A percentile compares a stretch with the other conserved stretches of the same genome.
Evolutionary conservation across 768 basidiomycete species (phyloP).

Genomic region (button mushroom (Agaricus bisporus)): DNA sequence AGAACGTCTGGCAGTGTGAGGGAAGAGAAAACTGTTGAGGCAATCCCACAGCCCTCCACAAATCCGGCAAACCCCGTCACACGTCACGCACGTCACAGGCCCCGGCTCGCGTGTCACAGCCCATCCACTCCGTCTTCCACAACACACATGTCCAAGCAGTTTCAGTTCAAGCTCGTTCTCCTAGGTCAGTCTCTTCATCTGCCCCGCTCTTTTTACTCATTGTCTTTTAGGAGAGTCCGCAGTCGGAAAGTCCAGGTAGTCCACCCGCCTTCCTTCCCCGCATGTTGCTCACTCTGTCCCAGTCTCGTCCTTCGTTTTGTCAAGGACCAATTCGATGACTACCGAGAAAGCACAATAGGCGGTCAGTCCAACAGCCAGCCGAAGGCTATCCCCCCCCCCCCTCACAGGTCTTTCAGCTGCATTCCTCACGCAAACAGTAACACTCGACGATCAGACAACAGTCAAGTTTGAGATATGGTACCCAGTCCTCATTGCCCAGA

Average conservation of each 20-base stretch:
- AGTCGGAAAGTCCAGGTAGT: slow-evolving; percentile 91
- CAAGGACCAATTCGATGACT: slow-evolving; percentile 94
- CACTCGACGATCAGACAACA: slow-evolving; percentile 78
- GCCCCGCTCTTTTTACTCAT: slow-evolving; percentile 10
- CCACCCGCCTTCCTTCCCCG: slow-evolving; percentile 15
- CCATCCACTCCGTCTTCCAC: slow-evolving; percentile 21
- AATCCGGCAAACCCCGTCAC: background rate
- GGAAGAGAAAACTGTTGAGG: slow-evolving; percentile 9
- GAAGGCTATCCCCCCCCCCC: slow-evolving; percentile 3
- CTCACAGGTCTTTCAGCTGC: slow-evolving; percentile 55
- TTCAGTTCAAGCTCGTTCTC: slow-evolving; percentile 93
- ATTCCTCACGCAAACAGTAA: slow-evolving; percentile 97
- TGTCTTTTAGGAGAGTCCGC: slow-evolving; percentile 79
- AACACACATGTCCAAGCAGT: slow-evolving; percentile 81
- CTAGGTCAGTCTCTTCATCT: slow-evolving; percentile 55
- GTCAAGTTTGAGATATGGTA: slow-evolving; percentile 99
- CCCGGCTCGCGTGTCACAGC: slow-evolving; percentile 11
- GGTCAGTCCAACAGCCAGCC: slow-evolving; percentile 35
- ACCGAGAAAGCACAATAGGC: slow-evolving; percentile 91
- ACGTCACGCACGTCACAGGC: background rate
- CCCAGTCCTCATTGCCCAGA: background rate
- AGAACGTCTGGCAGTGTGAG: slow-evolving; percentile 14
- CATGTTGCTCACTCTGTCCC: slow-evolving; percentile 21
- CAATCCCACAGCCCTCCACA: background rate
- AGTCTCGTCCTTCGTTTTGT: slow-evolving; percentile 95